Percentiles rank a stretch among this genome's conserved stretches.
Conservation (phyloP, 1,284 basidiomycete genomes). For the Pseudozyma sp. region DNA sequence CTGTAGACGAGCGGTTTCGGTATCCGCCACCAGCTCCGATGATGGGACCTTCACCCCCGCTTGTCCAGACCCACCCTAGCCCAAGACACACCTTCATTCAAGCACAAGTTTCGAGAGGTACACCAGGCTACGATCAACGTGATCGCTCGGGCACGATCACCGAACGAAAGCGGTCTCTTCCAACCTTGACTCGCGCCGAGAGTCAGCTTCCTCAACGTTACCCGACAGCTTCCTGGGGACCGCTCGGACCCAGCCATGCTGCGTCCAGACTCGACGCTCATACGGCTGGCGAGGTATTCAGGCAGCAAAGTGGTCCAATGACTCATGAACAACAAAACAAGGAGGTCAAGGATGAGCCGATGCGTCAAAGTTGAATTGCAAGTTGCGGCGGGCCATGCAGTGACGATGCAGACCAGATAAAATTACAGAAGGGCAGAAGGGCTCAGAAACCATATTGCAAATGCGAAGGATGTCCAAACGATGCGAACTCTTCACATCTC, state of each 20-base stretch:
- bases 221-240: background rate
- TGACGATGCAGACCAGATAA: background rate
- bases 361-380: conserved; percentile 7
- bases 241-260: background rate
- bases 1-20: too few species aligned
- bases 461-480: background rate
- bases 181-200: conserved; percentile 4
- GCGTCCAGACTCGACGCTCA: too few species aligned
- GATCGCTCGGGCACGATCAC: too few species aligned
- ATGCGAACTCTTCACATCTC: background rate
- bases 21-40: too few species aligned
- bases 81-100: too few species aligned
- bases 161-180: background rate
- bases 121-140: too few species aligned
- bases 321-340: background rate
- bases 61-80: too few species aligned
- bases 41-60: too few species aligned
- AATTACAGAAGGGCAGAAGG: conserved; percentile 2
- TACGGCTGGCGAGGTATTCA: background rate
- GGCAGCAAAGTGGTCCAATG: conserved; percentile 6
- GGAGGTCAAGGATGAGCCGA: conserved; percentile 1
- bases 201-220: background rate
- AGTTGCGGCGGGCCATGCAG: background rate
- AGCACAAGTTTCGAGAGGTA: too few species aligned
- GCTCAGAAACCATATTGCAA: background rate